Conservation (phyloP, 1,139 yeast genomes). For the Wickerhamomyces sp. region DNA sequence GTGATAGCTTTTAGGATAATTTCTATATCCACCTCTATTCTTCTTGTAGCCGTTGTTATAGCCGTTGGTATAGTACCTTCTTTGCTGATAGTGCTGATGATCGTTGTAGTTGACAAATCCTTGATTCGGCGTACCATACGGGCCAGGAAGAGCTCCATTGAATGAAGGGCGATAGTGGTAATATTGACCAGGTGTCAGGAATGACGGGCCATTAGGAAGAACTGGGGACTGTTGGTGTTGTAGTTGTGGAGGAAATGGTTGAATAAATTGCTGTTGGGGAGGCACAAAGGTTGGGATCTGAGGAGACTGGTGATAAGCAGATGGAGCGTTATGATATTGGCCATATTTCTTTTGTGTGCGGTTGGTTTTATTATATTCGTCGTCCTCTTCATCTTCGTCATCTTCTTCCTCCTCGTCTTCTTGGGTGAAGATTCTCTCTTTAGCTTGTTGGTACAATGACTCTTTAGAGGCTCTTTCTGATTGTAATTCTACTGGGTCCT, state of each 20-base stretch:
- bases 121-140: background rate
- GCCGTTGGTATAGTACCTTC: background rate
- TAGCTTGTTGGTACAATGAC: constrained; percentile 39
- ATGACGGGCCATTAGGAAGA: background rate
- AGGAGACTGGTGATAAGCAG: background rate
- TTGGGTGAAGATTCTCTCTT: constrained; percentile 44
- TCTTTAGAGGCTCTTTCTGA: constrained; percentile 29
- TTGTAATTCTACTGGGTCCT: constrained; percentile 25
- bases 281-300: background rate
- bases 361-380: background rate
- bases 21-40: constrained; percentile 6
- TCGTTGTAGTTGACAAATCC: background rate
- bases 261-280: background rate
- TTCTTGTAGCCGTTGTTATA: constrained; percentile 3
- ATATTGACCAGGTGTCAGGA: background rate
- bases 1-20: constrained; percentile 4
- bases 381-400: constrained; percentile 25
- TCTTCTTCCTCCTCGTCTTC: constrained; percentile 29
- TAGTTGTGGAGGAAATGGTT: background rate
- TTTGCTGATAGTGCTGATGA: background rate
- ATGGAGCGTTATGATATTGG: background rate
- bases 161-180: background rate
- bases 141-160: background rate
- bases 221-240: background rate
- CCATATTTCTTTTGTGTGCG: background rate